Evolutionary conservation across 805 yeast species (phyloP).

Genomic region (Vanderwaltozyma verrucispora): DNA sequence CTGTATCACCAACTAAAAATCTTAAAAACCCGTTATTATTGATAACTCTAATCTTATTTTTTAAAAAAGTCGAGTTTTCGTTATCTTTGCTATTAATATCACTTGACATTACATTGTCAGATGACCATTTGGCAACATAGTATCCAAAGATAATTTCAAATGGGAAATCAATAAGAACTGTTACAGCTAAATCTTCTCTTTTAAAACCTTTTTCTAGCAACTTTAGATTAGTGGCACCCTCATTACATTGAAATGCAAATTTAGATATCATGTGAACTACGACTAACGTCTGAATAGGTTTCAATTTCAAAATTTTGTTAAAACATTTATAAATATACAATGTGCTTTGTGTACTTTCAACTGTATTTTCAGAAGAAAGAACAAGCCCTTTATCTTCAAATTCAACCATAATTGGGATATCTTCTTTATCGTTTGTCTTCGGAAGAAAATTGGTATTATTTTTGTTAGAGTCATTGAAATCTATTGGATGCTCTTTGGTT

Average conservation of each 20-base stretch:
- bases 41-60: neutral
- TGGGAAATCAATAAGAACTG: constrained; percentile 91
- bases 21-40: constrained; percentile 3
- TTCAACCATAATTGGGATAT: constrained; percentile 9
- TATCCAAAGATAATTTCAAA: constrained; percentile 92
- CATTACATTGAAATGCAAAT: constrained; percentile 91
- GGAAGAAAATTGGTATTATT: neutral
- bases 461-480: constrained; percentile 20
- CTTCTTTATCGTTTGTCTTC: constrained; percentile 8
- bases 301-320: constrained; percentile 56
- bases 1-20: constrained; percentile 26
- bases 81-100: constrained; percentile 1
- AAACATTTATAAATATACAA: constrained; percentile 51
- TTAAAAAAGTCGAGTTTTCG: neutral
- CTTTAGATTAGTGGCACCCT: constrained; percentile 89
- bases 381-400: constrained; percentile 25
- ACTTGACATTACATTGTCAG: constrained; percentile 33
- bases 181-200: constrained; percentile 86
- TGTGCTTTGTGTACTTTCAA: constrained; percentile 29
- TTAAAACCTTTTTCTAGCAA: constrained; percentile 83
- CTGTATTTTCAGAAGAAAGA: constrained; percentile 3
- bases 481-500: constrained; percentile 64
- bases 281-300: constrained; percentile 65
- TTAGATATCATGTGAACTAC: constrained; percentile 70
- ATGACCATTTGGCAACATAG: constrained; percentile 91